These are phyloP conservation scores for Patellaria atrata DNA, from an alignment of 495 filamentous ascomycete species.

Conservation along the genomic window DNA sequence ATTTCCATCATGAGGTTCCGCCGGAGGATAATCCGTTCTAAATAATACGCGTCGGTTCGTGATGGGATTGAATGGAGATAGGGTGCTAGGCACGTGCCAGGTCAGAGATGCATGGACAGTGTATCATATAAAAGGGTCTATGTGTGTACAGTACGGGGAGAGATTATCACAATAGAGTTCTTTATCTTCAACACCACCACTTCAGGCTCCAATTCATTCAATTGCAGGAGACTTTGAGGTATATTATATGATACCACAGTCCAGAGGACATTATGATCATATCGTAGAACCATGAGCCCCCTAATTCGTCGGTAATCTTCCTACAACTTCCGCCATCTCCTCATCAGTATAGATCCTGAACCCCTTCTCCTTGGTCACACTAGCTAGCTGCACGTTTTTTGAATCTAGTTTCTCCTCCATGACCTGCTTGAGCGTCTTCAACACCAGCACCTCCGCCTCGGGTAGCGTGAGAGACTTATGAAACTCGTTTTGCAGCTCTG, in stretches of 20 bases:
- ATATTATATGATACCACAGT: not conserved
- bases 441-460: slow-evolving; percentile 85
- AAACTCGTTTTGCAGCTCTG: slow-evolving; percentile 95
- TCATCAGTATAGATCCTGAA: slow-evolving; percentile 96
- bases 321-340: slow-evolving; percentile 86
- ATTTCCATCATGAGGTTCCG: slow-evolving; percentile 43
- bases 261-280: not conserved
- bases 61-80: not conserved
- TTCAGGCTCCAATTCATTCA: no score
- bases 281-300: not conserved
- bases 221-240: not conserved
- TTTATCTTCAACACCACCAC: not conserved
- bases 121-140: slow-evolving; percentile 7
- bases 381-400: slow-evolving; percentile 96
- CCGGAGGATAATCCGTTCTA: slow-evolving; percentile 47
- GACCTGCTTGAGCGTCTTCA: slow-evolving; percentile 98
- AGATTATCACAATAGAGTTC: slow-evolving; percentile 11
- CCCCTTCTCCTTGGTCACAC: slow-evolving; percentile 91
- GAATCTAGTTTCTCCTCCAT: slow-evolving; percentile 99
- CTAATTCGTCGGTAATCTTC: slow-evolving; percentile 43
- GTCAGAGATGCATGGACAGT: slow-evolving; percentile 1
- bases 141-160: slow-evolving; percentile 1
- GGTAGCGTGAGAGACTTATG: slow-evolving; percentile 90
- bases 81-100: not conserved
- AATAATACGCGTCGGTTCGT: not conserved